Base-by-base conservation (phyloP, 805 yeast species). In the Scheffersomyces ergatensis region DNA sequence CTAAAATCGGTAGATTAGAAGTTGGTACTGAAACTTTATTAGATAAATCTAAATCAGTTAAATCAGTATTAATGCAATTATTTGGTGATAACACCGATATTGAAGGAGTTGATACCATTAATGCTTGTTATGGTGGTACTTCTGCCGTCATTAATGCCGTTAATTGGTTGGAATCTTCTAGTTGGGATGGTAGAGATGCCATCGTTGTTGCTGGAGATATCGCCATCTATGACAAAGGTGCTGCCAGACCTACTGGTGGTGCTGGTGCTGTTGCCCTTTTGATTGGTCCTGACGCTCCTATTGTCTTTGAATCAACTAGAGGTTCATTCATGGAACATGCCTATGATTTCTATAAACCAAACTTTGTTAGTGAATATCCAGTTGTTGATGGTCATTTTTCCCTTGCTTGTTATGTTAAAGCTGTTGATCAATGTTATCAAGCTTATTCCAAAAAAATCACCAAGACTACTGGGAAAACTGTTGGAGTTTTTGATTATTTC, bases 181-280 rank as follows among this genome's bases (percentile, higher is more conserved):
- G 92, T 33, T 93, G 99, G 99, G 99, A 93, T 60, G 99, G 99
- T 49, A 82, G 98, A 67, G 89, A 92, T 59, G 98, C 98, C 42
- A 80, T 93, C 57, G 99, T 92, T 42, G 96, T 92, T 17, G 83
- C 93, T 62, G 98, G 97, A 68, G 99, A 93, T 69, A 93, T 93
- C 65, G 99, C 99, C 60, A 83, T 93, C 53, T 93, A 93, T 70
- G 89, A 90, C 57, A 80, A 90, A 72, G 99, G 99, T 63, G 85
- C 95, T 29, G 99, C 99, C 42, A 85, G 99, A 77, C 99, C 99
- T 60, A 93, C 99, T 39, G 99, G 99, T 66, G 99, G 99, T 74
- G 97, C 95, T 40, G 99, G 99, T 63, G 77, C 95, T 36, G 95
- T 92, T 45, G 99, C 99, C 33, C 57, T 93, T 61, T 80, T 86